Conservation (phyloP, 805 yeast genomes). For the Kluyveromyces wickerhamii region DNA sequence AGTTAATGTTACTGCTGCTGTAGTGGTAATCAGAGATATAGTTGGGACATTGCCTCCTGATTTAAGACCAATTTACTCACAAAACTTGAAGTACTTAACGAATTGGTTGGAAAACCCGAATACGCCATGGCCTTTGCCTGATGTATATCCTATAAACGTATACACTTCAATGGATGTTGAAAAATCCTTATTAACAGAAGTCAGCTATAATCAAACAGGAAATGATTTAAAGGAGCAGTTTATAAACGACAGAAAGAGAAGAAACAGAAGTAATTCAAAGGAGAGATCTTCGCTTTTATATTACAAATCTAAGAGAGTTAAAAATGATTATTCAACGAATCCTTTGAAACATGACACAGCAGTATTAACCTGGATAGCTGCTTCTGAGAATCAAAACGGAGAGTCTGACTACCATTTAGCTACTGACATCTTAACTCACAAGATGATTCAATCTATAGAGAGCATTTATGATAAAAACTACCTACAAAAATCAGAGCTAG, state of each 20-base stretch:
- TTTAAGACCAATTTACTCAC: constrained; percentile 63
- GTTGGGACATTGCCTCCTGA: constrained; percentile 80
- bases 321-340: constrained; percentile 60
- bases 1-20: constrained; percentile 67
- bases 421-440: constrained; percentile 51
- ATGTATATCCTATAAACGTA: constrained; percentile 51
- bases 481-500: constrained; percentile 39
- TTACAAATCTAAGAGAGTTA: constrained; percentile 55
- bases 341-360: constrained; percentile 51
- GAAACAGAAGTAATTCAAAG: constrained; percentile 11
- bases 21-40: constrained; percentile 71
- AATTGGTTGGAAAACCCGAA: constrained; percentile 48
- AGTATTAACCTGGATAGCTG: constrained; percentile 42
- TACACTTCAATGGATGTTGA: constrained; percentile 74
- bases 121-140: constrained; percentile 72
- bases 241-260: constrained; percentile 22
- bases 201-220: constrained; percentile 42
- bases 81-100: constrained; percentile 51
- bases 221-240: constrained; percentile 38
- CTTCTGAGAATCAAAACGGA: constrained; percentile 28
- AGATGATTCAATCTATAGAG: constrained; percentile 49
- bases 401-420: constrained; percentile 27
- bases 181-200: constrained; percentile 65
- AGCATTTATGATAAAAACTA: constrained; percentile 37
- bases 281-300: constrained; percentile 26